These are phyloP conservation scores for Rhodotorula mucilaginosa DNA, from an alignment of 1,284 basidiomycete genomes.

Conservation along the genomic window DNA sequence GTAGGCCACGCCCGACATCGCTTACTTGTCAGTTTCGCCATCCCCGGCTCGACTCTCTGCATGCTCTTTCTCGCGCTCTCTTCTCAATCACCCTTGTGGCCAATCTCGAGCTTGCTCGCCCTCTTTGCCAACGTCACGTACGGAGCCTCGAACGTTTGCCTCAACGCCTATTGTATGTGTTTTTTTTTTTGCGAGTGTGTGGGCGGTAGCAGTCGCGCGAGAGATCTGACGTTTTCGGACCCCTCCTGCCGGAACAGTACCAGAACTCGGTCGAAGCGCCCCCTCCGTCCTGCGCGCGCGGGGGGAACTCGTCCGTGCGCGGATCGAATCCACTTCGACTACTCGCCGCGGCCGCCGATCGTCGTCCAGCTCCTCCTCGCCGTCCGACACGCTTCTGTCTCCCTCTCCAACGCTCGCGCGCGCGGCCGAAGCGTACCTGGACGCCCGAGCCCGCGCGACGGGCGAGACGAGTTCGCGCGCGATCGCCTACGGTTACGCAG, in stretches of 20 bases:
- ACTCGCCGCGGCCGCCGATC: not conserved
- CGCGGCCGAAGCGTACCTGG: not conserved
- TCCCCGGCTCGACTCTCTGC: conserved; percentile 64
- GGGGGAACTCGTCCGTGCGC: conserved; percentile 4
- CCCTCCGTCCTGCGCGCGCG: conserved; percentile 4
- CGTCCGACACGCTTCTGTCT: not conserved
- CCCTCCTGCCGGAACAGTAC: conserved; percentile 53
- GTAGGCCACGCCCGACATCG: conserved; percentile 72
- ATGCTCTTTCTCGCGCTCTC: conserved; percentile 70
- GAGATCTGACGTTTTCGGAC: conserved; percentile 41
- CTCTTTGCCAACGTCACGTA: conserved; percentile 76
- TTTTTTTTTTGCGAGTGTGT: not conserved
- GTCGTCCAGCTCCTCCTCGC: not conserved
- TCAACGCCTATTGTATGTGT: conserved; percentile 67
- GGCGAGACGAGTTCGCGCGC: conserved; percentile 76
- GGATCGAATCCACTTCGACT: not conserved
- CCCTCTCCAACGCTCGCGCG: not conserved
- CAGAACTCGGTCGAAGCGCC: conserved; percentile 50
- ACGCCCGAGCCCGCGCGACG: conserved; percentile 55
- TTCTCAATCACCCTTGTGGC: conserved; percentile 66
- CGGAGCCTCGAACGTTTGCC: conserved; percentile 76
- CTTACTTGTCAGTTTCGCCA: conserved; percentile 70
- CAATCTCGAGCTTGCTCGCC: conserved; percentile 61
- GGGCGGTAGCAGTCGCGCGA: not conserved
- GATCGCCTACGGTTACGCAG: conserved; percentile 74